Conservation (phyloP, 1,139 yeast genomes). For the Yamadazyma atlantica region DNA sequence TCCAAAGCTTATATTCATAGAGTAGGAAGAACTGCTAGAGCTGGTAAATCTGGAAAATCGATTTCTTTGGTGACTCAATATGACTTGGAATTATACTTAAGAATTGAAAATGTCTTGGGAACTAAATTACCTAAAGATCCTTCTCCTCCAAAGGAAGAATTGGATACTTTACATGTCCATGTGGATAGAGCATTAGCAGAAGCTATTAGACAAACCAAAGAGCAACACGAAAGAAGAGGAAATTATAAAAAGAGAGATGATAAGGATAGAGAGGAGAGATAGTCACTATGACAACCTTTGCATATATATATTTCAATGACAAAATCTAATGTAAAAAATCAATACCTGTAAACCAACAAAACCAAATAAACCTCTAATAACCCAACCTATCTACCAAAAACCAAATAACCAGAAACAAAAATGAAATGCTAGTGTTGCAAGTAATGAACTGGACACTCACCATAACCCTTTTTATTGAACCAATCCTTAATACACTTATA, state of each 20-base stretch:
- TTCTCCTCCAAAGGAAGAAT: slow-evolving; percentile 69
- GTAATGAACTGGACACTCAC: slow-evolving; percentile 82
- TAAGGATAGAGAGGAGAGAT: slow-evolving; percentile 45
- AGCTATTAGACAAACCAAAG: slow-evolving; percentile 82
- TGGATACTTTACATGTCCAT: slow-evolving; percentile 76
- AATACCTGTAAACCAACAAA: background rate
- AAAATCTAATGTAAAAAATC: background rate
- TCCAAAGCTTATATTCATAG: slow-evolving; percentile 98
- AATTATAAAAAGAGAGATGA: slow-evolving; percentile 37
- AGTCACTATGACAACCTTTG: background rate
- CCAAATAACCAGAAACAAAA: background rate
- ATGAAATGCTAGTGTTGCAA: slow-evolving; percentile 26
- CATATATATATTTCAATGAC: background rate
- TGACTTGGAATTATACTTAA: slow-evolving; percentile 81
- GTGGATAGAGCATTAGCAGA: slow-evolving; percentile 93
- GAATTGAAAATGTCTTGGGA: slow-evolving; percentile 85
- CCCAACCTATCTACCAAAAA: background rate
- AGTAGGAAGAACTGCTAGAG: slow-evolving; percentile 98
- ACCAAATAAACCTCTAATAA: background rate
- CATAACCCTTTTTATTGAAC: slow-evolving; percentile 83
- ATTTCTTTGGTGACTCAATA: slow-evolving; percentile 92
- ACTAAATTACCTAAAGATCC: slow-evolving; percentile 81
- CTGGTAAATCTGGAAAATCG: slow-evolving; percentile 93
- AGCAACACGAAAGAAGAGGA: slow-evolving; percentile 52
- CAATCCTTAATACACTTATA: slow-evolving; percentile 86